Evolutionary conservation across 352 stramenopile species (phyloP), one percentile per base, ranked within the genome.

Genomic region (Pythium diclinum): DNA sequence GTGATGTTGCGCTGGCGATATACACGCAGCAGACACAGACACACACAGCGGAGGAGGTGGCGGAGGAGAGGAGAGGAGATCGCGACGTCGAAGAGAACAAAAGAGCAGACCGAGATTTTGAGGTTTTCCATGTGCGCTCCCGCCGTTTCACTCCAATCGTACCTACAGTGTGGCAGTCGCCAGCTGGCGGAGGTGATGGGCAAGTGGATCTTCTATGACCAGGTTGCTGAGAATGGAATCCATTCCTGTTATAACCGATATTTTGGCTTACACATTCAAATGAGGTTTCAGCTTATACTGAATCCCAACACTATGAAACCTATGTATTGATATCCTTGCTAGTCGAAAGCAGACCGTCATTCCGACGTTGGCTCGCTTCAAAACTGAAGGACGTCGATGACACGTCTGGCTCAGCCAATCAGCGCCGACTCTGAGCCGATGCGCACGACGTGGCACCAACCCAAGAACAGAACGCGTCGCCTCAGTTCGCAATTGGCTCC

Each of bases 361-460:
- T 69, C 48, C 55, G 33, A 40, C n/a, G 48, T n/a, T 63, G 28
- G 13, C 34, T 49, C 16, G 14, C 17, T 53, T 28, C 25, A 55
- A 25, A 34, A 55, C 61, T 40, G 17, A 52, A 56, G 9, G 21
- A 6, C 33, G 21, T 23, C 38, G 64, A 66, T 74, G 68, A 74
- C 68, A 69, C 68, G 68, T 63, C 59, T 47, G 42, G 11, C 23
- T 34, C 11, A 58, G 55, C 68, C 68, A 74, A 74, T 74, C 48
- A 71, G 42, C 64, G 25, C 48, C 33, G 48, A 53, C 9, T 3
- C 9, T 57, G 33, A 34, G 19, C 8, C 14, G 48, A 71, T 30
- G 59, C 52, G 6, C 55, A 61, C 68, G 68, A 75, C 68, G 68
- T 75, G 68, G 68, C 68, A 60, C 56, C 63, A 60, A 48, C 47